Base-by-base conservation (phyloP, 306 rosid species). In the Carpinus fangiana region DNA sequence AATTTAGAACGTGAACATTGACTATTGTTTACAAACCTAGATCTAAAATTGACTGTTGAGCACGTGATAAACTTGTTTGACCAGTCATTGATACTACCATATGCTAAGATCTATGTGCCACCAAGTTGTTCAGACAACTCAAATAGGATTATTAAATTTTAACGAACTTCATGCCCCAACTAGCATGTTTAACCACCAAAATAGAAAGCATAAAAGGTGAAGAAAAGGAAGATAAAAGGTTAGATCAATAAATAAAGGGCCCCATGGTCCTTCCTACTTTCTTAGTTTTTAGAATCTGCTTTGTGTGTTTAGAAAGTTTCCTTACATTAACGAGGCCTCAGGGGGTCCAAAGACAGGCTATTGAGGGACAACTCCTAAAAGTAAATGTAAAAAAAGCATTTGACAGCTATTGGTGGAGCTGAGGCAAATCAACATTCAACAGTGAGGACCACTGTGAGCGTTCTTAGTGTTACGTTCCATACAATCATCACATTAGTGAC, bases 401-500 rank as follows among this genome's bases (percentile, higher is more conserved):
- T 67, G 57, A 47, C 43, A 64, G 43, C 51, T 65, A 50, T 73
- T 50, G 57, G 87, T 79, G 81, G 85, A 36, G 78, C 68, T 31
- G 3, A 77, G 71, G 79, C 26, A 59, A 59, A 34, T 38, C 78
- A 53, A 10, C 78, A 36, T 13, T 45, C 70, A 53, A 10, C 74
- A 23, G 68, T 3, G 68, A 56, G 79, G 76, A 43, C 76, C 87
- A 76, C 74, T 76, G 59, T 20, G 23, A 47, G 71, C 51, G 46
- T 23, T 80, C 55, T 56, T 72, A 26, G 62, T 36, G 68, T 61
- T 79, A 60, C 52, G 72, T 54, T 68, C 69, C 62, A 66, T 53
- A 51, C 78, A 88, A 79, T 78, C 50, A 80, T 80, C 70, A 66
- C 72, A 82, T 38, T 7, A 41, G n/a, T 56, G 75, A 86, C 80